phyloP scores from a whole-genome alignment of 2,329 filamentous ascomycete species.

The Coniochaeta pulveracea region DNA sequence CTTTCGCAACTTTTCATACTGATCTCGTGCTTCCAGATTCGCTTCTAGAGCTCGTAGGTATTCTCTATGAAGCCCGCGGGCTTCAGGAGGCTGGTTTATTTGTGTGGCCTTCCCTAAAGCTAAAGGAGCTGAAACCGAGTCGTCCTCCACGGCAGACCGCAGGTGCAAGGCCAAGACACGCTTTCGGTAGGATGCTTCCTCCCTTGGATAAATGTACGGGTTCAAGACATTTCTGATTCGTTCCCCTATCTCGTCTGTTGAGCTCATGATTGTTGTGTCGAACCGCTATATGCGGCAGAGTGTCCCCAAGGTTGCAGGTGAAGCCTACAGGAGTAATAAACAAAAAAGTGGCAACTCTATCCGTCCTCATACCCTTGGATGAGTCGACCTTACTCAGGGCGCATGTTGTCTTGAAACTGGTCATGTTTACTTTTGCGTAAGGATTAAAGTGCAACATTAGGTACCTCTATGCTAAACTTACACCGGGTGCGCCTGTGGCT shows the following conservation, averaged over 20 bases:
- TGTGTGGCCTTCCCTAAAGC: conserved; percentile 32
- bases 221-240: conserved; percentile 31
- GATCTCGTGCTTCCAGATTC: conserved; percentile 37
- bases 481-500: too few species aligned
- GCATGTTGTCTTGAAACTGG: too few species aligned
- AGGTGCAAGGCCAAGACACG: conserved; percentile 43
- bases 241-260: conserved; percentile 22
- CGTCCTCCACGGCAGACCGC: conserved; percentile 31
- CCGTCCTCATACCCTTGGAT: too few species aligned
- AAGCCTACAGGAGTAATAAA: background rate
- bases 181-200: conserved; percentile 45
- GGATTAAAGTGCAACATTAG: too few species aligned
- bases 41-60: conserved; percentile 43
- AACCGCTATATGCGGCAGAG: background rate
- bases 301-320: background rate
- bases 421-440: too few species aligned
- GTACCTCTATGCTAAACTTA: too few species aligned
- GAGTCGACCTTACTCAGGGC: too few species aligned
- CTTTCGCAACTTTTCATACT: conserved; percentile 28
- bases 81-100: conserved; percentile 20
- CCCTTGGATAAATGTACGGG: conserved; percentile 43
- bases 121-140: conserved; percentile 30
- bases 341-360: too few species aligned
- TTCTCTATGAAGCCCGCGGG: conserved; percentile 37
- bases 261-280: conserved; percentile 11